Conservation (phyloP, 2,329 filamentous ascomycete genomes). For the Chaetomiaceae sp. region DNA sequence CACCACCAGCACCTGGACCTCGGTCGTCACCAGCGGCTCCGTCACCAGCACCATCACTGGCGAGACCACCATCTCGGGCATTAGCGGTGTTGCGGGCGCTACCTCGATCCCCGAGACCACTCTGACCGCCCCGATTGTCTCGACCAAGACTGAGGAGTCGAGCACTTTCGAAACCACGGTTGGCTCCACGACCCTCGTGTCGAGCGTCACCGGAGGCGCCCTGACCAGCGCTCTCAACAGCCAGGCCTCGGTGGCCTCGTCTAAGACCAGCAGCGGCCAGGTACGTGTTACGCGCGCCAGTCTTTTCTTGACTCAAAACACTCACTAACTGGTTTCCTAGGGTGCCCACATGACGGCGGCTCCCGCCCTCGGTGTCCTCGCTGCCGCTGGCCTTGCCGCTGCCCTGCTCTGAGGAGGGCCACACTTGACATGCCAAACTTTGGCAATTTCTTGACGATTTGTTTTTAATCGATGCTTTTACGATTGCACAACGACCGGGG, state of each 20-base stretch:
- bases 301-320: neutral
- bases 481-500: conserved; percentile 15
- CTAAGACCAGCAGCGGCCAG: conserved; percentile 23
- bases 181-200: conserved; percentile 22
- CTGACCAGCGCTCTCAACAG: conserved; percentile 24
- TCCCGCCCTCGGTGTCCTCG: conserved; percentile 41
- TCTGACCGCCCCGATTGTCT: conserved; percentile 15
- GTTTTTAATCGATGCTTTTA: conserved; percentile 19
- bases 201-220: conserved; percentile 21
- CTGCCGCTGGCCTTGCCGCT: conserved; percentile 45
- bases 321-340: conserved; percentile 19
- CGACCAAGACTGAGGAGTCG: conserved; percentile 16
- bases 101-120: conserved; percentile 19
- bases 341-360: conserved; percentile 41
- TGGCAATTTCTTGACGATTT: conserved; percentile 11
- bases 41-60: conserved; percentile 34
- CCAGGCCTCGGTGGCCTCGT: conserved; percentile 15
- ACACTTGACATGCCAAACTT: neutral
- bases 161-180: conserved; percentile 26
- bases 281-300: conserved; percentile 25
- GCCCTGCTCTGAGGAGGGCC: conserved; percentile 48
- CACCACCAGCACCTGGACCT: conserved; percentile 37
- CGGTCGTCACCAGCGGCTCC: conserved; percentile 33
- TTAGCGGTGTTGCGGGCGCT: conserved; percentile 22
- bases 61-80: conserved; percentile 33